A percentile compares a stretch with the other conserved stretches of the same genome.
These are phyloP conservation scores for Metschnikowia chrysomelidarum DNA, from an alignment of 805 yeast species.

Conservation along the genomic window DNA sequence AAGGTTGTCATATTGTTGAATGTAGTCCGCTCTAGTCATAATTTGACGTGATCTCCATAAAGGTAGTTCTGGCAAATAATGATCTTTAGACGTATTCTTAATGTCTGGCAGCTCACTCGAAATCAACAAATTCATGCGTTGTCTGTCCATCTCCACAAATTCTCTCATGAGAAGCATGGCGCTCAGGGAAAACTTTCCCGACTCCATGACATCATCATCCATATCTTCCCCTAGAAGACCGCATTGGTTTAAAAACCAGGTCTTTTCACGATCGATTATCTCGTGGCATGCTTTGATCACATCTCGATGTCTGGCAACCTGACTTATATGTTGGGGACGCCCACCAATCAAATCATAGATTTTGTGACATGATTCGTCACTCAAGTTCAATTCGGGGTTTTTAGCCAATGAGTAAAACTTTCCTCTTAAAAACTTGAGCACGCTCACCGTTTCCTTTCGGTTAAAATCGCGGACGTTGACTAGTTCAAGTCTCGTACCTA, in stretches of 20 bases:
- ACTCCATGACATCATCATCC: constrained; percentile 90
- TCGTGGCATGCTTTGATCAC: constrained; percentile 61
- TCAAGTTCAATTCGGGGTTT: constrained; percentile 36
- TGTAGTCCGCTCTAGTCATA: constrained; percentile 82
- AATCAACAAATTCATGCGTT: constrained; percentile 27
- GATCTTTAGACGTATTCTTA: constrained; percentile 33
- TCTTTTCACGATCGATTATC: constrained; percentile 74
- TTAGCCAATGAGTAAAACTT: constrained; percentile 30
- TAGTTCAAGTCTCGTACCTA: constrained; percentile 74
- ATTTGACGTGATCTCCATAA: constrained; percentile 81
- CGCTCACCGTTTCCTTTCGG: constrained; percentile 52
- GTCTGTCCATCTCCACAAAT: constrained; percentile 65
- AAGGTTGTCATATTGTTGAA: constrained; percentile 69
- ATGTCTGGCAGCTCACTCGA: constrained; percentile 13
- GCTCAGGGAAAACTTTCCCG: constrained; percentile 70
- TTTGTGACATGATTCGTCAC: constrained; percentile 43
- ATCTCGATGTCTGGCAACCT: constrained; percentile 60
- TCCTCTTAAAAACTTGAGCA: constrained; percentile 51
- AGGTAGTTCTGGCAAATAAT: constrained; percentile 68
- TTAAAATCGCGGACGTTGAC: constrained; percentile 64
- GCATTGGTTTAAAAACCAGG: constrained; percentile 84
- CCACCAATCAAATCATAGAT: constrained; percentile 77
- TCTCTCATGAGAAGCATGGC: constrained; percentile 73
- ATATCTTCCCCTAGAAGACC: constrained; percentile 71
- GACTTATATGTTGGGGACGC: constrained; percentile 76